Conservation (phyloP, 148 eudicot genomes). For the Rheum nobile region DNA sequence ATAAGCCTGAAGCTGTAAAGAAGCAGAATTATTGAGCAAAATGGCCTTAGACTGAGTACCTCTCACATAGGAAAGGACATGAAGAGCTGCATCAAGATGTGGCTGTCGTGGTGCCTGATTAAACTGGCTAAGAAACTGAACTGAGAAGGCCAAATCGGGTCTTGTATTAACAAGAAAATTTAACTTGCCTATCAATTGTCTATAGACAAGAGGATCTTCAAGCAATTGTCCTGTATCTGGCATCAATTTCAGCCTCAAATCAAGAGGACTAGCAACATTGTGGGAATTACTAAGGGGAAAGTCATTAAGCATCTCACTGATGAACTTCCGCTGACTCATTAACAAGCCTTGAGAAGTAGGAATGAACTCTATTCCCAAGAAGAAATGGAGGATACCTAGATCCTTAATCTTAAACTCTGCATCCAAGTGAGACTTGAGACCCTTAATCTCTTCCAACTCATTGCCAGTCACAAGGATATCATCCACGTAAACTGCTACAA, state of each 20-base stretch:
- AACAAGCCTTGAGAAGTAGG: too few species aligned
- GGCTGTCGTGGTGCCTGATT: not conserved
- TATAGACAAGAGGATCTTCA: too few species aligned
- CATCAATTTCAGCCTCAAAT: accelerated
- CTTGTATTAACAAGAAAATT: not conserved
- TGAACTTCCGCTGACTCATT: too few species aligned
- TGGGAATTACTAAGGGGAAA: not conserved
- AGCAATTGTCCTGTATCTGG: too few species aligned
- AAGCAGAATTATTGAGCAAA: not conserved
- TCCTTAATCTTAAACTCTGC: not conserved
- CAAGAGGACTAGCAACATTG: not conserved
- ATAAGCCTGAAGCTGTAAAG: not conserved
- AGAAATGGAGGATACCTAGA: too few species aligned
- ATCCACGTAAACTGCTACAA: not conserved
- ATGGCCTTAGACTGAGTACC: not conserved
- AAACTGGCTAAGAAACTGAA: not conserved
- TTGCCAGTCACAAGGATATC: not conserved
- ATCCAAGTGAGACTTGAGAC: not conserved
- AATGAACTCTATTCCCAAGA: too few species aligned
- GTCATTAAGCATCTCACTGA: too few species aligned
- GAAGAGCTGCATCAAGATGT: not conserved
- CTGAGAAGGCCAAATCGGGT: not conserved
- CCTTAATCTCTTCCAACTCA: not conserved
- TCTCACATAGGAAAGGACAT: not conserved
- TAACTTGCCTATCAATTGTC: not conserved